Percentiles rank a stretch among this genome's conserved stretches.
Evolutionary conservation across 352 stramenopile species (phyloP).

Genomic region (Phytophthora meadii): DNA sequence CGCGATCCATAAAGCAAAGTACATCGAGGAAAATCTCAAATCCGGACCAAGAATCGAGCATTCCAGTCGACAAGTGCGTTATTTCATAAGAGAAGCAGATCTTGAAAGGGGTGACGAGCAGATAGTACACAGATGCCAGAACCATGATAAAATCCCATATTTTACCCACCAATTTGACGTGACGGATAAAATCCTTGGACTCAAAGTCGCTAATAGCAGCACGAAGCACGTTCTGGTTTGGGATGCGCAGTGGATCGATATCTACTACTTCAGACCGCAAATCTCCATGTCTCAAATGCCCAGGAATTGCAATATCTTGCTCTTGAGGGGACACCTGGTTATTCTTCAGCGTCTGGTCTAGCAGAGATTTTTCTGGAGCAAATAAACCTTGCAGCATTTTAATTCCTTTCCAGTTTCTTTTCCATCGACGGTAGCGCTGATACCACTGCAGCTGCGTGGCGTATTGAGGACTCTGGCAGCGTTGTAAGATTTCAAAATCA

Average conservation of each 20-base stretch:
- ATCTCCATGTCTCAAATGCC: conserved; percentile 2
- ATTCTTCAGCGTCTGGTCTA: background rate
- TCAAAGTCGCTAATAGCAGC: conserved; percentile 28
- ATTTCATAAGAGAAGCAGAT: conserved; percentile 59
- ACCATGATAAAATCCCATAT: conserved; percentile 60
- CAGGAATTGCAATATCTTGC: background rate
- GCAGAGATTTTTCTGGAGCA: background rate
- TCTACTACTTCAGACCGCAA: conserved; percentile 10
- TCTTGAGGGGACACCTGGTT: background rate
- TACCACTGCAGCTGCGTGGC: conserved; percentile 53
- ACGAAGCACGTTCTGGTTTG: conserved; percentile 15
- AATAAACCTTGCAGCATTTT: background rate
- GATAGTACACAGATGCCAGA: conserved; percentile 49
- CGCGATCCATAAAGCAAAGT: conserved; percentile 49
- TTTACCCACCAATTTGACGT: conserved; percentile 46
- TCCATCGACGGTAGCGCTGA: conserved; percentile 47
- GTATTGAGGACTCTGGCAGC: conserved; percentile 58
- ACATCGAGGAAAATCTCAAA: conserved; percentile 60
- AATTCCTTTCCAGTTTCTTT: background rate
- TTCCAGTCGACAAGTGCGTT: conserved; percentile 10
- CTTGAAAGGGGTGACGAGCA: conserved; percentile 57
- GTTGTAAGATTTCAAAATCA: conserved; percentile 58
- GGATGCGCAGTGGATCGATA: conserved; percentile 2
- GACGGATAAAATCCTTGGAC: conserved; percentile 40
- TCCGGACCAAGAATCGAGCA: conserved; percentile 43